Evolutionary conservation across 2,329 filamentous ascomycete species (phyloP), one percentile per base, ranked within the genome.

Genomic region (Colletotrichum gigasporum): DNA sequence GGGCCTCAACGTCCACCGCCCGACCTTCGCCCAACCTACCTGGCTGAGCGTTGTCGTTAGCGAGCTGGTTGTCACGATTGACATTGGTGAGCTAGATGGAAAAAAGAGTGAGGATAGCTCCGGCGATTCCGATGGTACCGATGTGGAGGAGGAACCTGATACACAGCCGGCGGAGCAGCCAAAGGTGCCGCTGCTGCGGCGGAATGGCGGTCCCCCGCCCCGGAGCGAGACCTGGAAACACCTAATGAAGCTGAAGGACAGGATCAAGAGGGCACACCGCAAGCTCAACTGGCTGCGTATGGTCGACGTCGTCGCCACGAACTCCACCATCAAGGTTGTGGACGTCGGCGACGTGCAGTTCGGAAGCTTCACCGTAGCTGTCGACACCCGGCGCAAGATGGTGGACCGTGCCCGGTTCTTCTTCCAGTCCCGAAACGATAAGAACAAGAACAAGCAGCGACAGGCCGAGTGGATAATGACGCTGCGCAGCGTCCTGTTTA

Each of bases 391-490:
- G 70, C 90, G 89, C 66, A 96, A 97, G 79, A 95, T 94, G 78
- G 93, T 97, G 28, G 94, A 97, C 73, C 88, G 94, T 57, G 93
- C 93, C 63, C 91, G 94, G 44, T 90, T 97, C 71, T 97, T 97
- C 77, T 90, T 94, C 70, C 92, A 93, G 73, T 86, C 91, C 76
- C 89, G 89, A 73, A 83, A 89, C 68, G 83, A 87, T 68, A 83
- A 83, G 42, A 76, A 76, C 30, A 78, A 76, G 12, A 72, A 88
- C 51, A 89, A 91, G 70, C 85, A 77, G 54, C 74, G 87, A 47
- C 94, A 96, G 37, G 95, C 94, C 2, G 96, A 99, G 81, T 99
- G 96, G 95, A 95, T 96, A 68, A 85, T 97, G 71, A 91, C 91
- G 7, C 78, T 95, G 53, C 89, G 93, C 65, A 97, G 94, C 76